Base-by-base conservation (phyloP, 1,139 yeast species). In the Yamadazyma triangularis region DNA sequence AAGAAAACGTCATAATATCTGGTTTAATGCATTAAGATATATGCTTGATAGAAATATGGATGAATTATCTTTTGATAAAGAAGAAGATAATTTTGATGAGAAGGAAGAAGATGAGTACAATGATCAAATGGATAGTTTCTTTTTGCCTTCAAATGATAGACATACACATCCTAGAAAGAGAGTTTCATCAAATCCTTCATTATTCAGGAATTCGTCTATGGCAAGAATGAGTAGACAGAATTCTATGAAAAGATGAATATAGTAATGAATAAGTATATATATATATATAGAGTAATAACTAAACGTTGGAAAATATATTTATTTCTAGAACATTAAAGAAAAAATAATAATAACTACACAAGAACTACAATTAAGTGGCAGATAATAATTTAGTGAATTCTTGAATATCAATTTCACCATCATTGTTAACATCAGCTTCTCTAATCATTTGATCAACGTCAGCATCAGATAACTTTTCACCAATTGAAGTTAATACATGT, bases 361-460 rank as follows among this genome's bases (percentile, higher is more conserved):
- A 9, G n/a, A 24, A 24, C 11, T 4, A 12, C 8, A 15, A 12
- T 19, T 59, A 68, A 53, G 67, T 68, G 33, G 73, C 70, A 34
- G 73, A 64, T 56, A 85, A 72, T 50, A 85, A 73, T 47, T 82
- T 83, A 42, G 93, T 93, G 59, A 91, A 91, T 64, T 91, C 98
- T 55, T 84, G 88, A 58, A 91, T 91, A 60, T 89, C 93, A 53
- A 91, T 91, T 61, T 85, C 95, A 35, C 97, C 97, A 48, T 91
- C 95, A 42, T 93, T 89, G 60, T 89, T 91, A 45, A 91, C 83
- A 56, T 85, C 94, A 36, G 96, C 97, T 56, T 91, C 98, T 54
- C 84, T 78, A 55, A 91, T 77, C 96, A 91, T 91, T 61, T 87
- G 95, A 50, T 87, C 94, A 34, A 93, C 96, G 60, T 91, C 98